Percentiles rank a stretch among this genome's conserved stretches.
These are phyloP conservation scores for Lactifluus pinguis DNA, from an alignment of 768 basidiomycete genomes.

Conservation along the genomic window DNA sequence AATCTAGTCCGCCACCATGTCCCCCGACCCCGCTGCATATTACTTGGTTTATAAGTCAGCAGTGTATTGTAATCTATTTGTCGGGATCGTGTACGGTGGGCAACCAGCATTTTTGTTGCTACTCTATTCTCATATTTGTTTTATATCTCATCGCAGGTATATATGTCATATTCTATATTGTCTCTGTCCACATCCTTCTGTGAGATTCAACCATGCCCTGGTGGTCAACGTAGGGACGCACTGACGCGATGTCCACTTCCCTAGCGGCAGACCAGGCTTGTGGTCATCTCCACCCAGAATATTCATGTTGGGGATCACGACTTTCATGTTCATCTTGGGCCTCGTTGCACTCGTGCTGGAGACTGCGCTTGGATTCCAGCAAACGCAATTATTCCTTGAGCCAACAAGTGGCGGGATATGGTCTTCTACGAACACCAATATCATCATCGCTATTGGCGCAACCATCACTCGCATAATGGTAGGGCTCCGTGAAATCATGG, in stretches of 20 bases:
- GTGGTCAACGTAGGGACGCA: not conserved
- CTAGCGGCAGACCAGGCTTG: constrained; percentile 4
- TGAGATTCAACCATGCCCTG: not conserved
- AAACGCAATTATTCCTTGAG: constrained; percentile 1
- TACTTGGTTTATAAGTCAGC: not conserved
- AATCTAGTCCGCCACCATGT: not conserved
- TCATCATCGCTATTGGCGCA: constrained; percentile 1
- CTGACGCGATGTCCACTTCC: not conserved
- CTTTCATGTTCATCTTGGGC: constrained; percentile 11
- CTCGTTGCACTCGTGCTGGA: constrained; percentile 7
- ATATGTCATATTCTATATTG: not conserved
- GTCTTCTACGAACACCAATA: not conserved
- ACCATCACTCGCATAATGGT: constrained; percentile 13
- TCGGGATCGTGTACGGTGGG: constrained; percentile 11
- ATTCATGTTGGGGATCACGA: constrained; percentile 9
- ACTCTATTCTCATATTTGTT: not conserved
- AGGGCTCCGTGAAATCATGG: not conserved
- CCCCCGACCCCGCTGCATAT: not conserved
- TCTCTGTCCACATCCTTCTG: constrained; percentile 12
- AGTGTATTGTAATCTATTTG: constrained; percentile 6
- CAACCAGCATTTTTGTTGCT: not conserved
- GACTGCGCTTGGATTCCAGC: constrained; percentile 4
- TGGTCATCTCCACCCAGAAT: constrained; percentile 6
- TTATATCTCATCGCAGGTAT: not conserved
- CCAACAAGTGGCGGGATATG: not conserved